Evolutionary conservation across 2,329 filamentous ascomycete species (phyloP).

Genomic region (Talaromyces sp.): DNA sequence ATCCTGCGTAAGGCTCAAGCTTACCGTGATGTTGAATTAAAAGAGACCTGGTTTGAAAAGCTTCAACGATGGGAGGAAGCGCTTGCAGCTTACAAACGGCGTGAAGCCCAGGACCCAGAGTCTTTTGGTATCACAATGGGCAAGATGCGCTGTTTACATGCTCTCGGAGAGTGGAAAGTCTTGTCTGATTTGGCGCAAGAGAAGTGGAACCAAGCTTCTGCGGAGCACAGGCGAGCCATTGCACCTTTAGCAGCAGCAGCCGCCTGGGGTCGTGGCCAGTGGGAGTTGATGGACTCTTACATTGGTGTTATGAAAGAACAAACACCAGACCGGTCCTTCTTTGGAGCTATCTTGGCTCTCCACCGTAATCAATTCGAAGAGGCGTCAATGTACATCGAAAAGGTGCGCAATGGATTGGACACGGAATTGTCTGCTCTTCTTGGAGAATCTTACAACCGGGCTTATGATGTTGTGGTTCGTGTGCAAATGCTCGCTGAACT

Average conservation of each 20-base stretch:
- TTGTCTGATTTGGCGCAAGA: conserved; percentile 83
- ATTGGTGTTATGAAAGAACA: conserved; percentile 88
- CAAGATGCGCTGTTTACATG: conserved; percentile 98
- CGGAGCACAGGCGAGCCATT: conserved; percentile 83
- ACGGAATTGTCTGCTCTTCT: conserved; percentile 92
- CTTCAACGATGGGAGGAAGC: conserved; percentile 98
- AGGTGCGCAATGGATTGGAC: conserved; percentile 87
- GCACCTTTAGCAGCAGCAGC: conserved; percentile 91
- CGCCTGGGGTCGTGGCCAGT: conserved; percentile 93
- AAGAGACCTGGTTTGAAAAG: conserved; percentile 99
- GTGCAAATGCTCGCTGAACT: conserved; percentile 99
- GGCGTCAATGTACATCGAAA: conserved; percentile 80
- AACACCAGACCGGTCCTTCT: conserved; percentile 94
- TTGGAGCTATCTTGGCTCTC: conserved; percentile 89
- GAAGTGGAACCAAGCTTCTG: conserved; percentile 84
- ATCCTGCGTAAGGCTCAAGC: conserved; percentile 93
- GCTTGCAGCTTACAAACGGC: conserved; percentile 81
- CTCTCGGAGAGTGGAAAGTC: conserved; percentile 93
- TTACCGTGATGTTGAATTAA: conserved; percentile 91
- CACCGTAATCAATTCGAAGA: conserved; percentile 95
- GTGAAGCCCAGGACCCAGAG: conserved; percentile 66
- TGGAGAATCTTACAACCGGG: conserved; percentile 97
- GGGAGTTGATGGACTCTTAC: conserved; percentile 98
- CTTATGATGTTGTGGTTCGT: conserved; percentile 94
- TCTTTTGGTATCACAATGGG: conserved; percentile 97